Conservation (phyloP, 2,329 filamentous ascomycete genomes). For the Exophiala aquamarina region DNA sequence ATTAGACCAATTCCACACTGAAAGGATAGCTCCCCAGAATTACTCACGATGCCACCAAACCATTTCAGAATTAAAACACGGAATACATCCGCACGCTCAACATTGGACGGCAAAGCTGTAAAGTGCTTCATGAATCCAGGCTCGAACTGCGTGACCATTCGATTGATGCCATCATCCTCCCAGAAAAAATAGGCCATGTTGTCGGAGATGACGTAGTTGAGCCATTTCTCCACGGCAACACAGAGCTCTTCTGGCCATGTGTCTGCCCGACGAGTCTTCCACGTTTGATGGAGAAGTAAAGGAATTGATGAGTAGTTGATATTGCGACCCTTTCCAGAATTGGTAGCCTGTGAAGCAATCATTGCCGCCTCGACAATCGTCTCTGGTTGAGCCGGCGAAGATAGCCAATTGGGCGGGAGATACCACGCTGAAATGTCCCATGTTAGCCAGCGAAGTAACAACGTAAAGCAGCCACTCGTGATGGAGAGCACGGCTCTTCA, state of each 20-base stretch:
- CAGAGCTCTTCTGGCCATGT: conserved; percentile 30
- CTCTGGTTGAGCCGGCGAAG: conserved; percentile 16
- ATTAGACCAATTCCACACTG: no score
- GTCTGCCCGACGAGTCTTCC: conserved; percentile 31
- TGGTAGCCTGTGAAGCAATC: conserved; percentile 26
- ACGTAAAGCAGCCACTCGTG: no score
- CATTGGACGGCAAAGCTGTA: conserved; percentile 27
- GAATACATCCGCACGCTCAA: conserved; percentile 36
- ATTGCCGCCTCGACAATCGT: conserved; percentile 32
- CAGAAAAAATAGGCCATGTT: conserved; percentile 37
- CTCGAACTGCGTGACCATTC: conserved; percentile 31
- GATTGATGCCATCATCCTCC: conserved; percentile 33
- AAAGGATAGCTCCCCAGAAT: conserved; percentile 11
- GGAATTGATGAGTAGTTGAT: conserved; percentile 32
- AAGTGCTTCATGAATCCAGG: conserved; percentile 29
- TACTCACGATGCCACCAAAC: conserved; percentile 21
- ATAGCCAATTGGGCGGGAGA: conserved; percentile 18
- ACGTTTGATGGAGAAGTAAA: conserved; percentile 36
- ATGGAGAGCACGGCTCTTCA: no score
- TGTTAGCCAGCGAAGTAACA: conserved; percentile 4
- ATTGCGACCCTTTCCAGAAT: conserved; percentile 10
- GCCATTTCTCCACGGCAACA: conserved; percentile 32
- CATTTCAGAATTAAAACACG: conserved; percentile 34
- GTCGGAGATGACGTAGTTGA: conserved; percentile 24
- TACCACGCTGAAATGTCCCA: conserved; percentile 15